Evolutionary conservation across 768 basidiomycete species (phyloP).

Genomic region (Mycena albidolilacea): DNA sequence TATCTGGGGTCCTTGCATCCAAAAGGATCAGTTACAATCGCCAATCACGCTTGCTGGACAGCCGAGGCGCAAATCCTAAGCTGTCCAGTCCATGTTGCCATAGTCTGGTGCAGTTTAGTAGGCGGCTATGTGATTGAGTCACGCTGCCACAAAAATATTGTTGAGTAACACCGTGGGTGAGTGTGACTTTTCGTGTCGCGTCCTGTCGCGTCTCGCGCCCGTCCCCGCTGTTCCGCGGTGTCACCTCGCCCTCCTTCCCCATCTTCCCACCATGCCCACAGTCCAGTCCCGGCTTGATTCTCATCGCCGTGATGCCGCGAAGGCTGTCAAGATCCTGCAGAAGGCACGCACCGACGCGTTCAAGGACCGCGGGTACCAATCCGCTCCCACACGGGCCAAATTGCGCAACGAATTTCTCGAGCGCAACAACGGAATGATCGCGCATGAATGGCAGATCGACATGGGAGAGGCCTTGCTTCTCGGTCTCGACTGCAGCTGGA

Average conservation of each 20-base stretch:
- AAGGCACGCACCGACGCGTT: conserved; percentile 27
- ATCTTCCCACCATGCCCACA: not conserved
- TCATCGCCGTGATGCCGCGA: conserved; percentile 9
- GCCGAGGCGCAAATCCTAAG: too few relatives aligned
- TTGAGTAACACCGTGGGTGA: too few relatives aligned
- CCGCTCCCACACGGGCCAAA: conserved; percentile 22
- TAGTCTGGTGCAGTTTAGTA: not conserved
- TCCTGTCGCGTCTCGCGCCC: not conserved
- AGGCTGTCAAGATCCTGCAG: conserved; percentile 5
- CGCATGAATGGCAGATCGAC: conserved; percentile 47
- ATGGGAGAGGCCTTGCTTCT: conserved; percentile 40
- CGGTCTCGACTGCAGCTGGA: conserved; percentile 40
- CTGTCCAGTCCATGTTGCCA: too few relatives aligned
- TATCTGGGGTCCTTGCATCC: too few relatives aligned
- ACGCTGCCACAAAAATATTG: not conserved
- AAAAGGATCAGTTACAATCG: too few relatives aligned
- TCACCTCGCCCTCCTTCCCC: too few relatives aligned
- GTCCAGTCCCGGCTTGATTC: conserved; percentile 3
- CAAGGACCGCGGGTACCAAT: conserved; percentile 19
- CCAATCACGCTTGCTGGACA: too few relatives aligned
- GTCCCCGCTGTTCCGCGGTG: too few relatives aligned
- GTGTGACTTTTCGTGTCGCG: not conserved
- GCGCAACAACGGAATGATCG: conserved; percentile 23
- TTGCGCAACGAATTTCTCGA: conserved; percentile 15
- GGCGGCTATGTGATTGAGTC: not conserved